Evolutionary conservation across 495 filamentous ascomycete species (phyloP).

Genomic region (Daldinia decipiens): DNA sequence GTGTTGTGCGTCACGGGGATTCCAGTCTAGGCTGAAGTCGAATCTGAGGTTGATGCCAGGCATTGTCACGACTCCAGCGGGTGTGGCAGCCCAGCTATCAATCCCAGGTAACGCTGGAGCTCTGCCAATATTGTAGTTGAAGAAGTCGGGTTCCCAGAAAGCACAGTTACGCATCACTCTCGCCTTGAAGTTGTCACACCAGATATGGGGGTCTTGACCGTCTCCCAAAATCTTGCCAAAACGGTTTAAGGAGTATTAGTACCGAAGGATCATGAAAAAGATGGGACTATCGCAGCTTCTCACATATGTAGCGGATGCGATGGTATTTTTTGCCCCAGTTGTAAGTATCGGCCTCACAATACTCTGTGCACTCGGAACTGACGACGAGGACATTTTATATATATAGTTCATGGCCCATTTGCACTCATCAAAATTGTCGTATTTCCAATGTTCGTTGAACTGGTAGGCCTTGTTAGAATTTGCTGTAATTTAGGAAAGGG

Average conservation of each 20-base stretch:
- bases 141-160: constrained; percentile 32
- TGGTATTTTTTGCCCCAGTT: constrained; percentile 20
- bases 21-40: constrained; percentile 31
- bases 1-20: constrained; percentile 29
- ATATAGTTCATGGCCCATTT: constrained; percentile 13
- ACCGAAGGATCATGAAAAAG: background rate
- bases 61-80: constrained; percentile 9
- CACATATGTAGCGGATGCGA: constrained; percentile 34
- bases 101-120: constrained; percentile 17
- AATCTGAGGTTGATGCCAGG: constrained; percentile 36
- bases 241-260: background rate
- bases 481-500: background rate
- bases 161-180: constrained; percentile 35
- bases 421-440: constrained; percentile 7
- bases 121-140: constrained; percentile 29
- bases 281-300: background rate
- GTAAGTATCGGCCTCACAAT: constrained; percentile 30
- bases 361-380: constrained; percentile 38
- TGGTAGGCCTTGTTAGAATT: background rate
- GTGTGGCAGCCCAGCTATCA: constrained; percentile 20
- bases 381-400: too few relatives aligned
- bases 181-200: constrained; percentile 35
- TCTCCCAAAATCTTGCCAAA: constrained; percentile 28
- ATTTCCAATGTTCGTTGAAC: constrained; percentile 23
- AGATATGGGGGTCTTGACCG: constrained; percentile 14